A percentile compares a stretch with the other conserved stretches of the same genome.
Evolutionary conservation across 345 rosid genomes (phyloP).

Genomic region (Cardamine occulta): DNA sequence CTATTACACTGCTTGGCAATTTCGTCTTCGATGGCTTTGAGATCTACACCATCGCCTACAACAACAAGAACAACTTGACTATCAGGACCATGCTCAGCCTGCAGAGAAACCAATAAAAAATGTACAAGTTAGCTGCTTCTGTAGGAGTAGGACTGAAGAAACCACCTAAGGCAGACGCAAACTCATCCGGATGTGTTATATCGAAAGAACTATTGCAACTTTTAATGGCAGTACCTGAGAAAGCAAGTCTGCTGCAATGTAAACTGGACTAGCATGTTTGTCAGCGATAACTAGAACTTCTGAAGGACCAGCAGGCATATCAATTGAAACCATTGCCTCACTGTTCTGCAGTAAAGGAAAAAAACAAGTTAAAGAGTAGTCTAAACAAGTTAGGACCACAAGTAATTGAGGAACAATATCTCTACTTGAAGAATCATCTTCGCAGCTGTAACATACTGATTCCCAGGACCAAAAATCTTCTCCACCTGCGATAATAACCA

Average conservation of each 20-base stretch:
- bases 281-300: conserved; percentile 96
- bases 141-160: background rate
- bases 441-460: conserved; percentile 96
- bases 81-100: conserved; percentile 99
- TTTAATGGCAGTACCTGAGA: conserved; percentile 70
- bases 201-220: background rate
- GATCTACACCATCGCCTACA: conserved; percentile 74
- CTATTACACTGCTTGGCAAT: conserved; percentile 68
- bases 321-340: conserved; percentile 98
- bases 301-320: conserved; percentile 99
- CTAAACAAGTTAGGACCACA: conserved; percentile 21
- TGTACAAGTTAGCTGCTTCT: background rate
- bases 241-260: conserved; percentile 91
- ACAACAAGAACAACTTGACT: conserved; percentile 94
- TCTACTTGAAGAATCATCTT: conserved; percentile 94
- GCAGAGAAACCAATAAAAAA: conserved; percentile 34
- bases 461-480: conserved; percentile 93
- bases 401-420: conserved; percentile 17
- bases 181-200: background rate
- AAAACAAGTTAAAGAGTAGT: background rate
- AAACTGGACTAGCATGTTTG: conserved; percentile 73
- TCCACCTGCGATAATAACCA: conserved; percentile 62
- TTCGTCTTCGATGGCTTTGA: conserved; percentile 77
- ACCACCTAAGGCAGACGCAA: background rate
- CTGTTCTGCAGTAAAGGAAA: conserved; percentile 63